Evolutionary conservation across 805 yeast genomes (phyloP), one percentile per base, ranked within the genome.

Genomic region (Ogataea angusta): DNA sequence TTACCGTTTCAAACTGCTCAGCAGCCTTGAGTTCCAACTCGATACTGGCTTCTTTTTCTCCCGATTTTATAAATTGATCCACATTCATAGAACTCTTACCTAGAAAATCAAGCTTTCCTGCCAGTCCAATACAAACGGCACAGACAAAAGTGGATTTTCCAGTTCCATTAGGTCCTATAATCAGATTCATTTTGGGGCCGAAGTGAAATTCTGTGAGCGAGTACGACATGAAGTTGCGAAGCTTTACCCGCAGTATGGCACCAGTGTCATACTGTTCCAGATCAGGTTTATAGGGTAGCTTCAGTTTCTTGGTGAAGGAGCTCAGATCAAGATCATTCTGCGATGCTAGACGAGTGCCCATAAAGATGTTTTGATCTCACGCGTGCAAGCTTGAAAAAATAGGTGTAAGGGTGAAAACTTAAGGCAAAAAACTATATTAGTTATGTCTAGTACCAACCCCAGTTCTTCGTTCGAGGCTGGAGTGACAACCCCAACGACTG

Each of bases 81-180:
- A 80, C 59, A 30, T 73, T 77, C 66, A 76, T 60, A 56, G 76
- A 58, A 69, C 83, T 68, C 75, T 85, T 64, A 4, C 93, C 95
- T 43, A 90, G 74, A 30, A 79, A 66, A 28, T 77, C 85, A 16
- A 85, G 73, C 54, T 75, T 78, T 1, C 97, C 98, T 1, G 83
- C 91, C 13, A 93, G 65, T 0, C 96, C 95, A 24, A 93, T 68
- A 57, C 95, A 91, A 1, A 91, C 77, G 0, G 96, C 98, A 45
- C 96, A 86, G 4, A 93, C 90, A 53, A 93, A 77, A 0, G 98
- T 88, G 27, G 93, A 82, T 56, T 93, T 93, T 6, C 99, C 99
- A 0, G 95, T 78, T 25, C 99, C 99, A 59, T 93, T 93, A 10
- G 97, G 97, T 0, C 97, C 99, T 38, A 93, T 83, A 43, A 93